These are phyloP conservation scores for Niveomyces coronatus DNA, from an alignment of 2,329 filamentous ascomycete species.

Conservation along the genomic window DNA sequence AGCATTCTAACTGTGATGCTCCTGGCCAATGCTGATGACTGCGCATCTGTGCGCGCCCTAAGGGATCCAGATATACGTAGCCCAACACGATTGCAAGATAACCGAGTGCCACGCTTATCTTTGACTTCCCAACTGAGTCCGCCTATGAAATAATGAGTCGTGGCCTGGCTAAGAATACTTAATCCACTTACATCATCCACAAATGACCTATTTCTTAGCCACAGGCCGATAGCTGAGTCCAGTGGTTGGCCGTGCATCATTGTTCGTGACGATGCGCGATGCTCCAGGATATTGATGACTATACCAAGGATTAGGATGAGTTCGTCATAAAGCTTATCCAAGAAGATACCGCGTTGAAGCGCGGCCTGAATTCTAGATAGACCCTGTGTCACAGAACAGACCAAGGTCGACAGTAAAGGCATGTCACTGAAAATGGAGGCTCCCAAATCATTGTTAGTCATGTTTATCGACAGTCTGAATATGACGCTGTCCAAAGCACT, in stretches of 20 bases:
- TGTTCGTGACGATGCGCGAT: slow-evolving; percentile 52
- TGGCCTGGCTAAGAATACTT: no score
- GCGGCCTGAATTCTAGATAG: slow-evolving; percentile 39
- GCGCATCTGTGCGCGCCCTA: slow-evolving; percentile 33
- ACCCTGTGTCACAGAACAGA: slow-evolving; percentile 38
- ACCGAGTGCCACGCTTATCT: slow-evolving; percentile 73
- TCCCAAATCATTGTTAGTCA: slow-evolving; percentile 72
- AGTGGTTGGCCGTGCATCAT: slow-evolving; percentile 32
- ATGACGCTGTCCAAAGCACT: slow-evolving; percentile 19
- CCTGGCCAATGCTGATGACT: slow-evolving; percentile 32
- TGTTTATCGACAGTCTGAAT: slow-evolving; percentile 62
- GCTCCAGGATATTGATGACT: slow-evolving; percentile 80
- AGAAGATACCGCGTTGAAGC: slow-evolving; percentile 37
- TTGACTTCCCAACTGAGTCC: slow-evolving; percentile 62
- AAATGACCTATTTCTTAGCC: slow-evolving; percentile 55
- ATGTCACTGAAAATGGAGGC: slow-evolving; percentile 59
- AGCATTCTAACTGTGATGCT: slow-evolving; percentile 36
- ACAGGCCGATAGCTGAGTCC: slow-evolving; percentile 51
- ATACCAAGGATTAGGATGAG: slow-evolving; percentile 71
- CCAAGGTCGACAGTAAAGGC: slow-evolving; percentile 39
- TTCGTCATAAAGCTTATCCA: slow-evolving; percentile 49
- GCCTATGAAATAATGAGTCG: slow-evolving; percentile 36
- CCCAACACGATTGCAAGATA: slow-evolving; percentile 80
- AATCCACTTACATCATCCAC: slow-evolving; percentile 56
- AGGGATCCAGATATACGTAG: slow-evolving; percentile 56